Evolutionary conservation across 495 filamentous ascomycete genomes (phyloP), one percentile per base, ranked within the genome.

Genomic region (Sabuloglossum arenarium): DNA sequence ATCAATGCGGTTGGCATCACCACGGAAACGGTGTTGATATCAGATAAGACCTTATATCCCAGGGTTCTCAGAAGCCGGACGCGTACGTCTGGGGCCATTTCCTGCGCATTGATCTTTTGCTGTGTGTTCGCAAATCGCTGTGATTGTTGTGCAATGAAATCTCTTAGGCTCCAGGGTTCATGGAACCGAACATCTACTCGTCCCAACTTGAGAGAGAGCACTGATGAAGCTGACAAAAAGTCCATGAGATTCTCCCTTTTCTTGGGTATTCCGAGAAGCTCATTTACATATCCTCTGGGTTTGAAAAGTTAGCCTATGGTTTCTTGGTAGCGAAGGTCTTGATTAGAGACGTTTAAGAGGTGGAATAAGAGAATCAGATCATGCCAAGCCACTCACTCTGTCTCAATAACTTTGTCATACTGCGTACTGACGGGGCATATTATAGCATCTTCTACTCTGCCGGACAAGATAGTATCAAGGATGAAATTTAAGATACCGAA

Each of bases 361-460:
- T n/a, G n/a, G n/a, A n/a, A n/a, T n/a, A n/a, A n/a, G n/a, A n/a
- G n/a, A n/a, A n/a, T n/a, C n/a, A 27, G 47, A 14, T 14, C 5
- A 27, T 25, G 19, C 21, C 23, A 14, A 27, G 28, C 14, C n/a
- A 46, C 72, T 58, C 70, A 77, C 69, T 96, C 90, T 8, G 89
- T 95, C 66, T 98, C 91, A 50, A 98, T 86, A 51, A 98, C 91
- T 62, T 96, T 98, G 74, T 98, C 91, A 65, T 98, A 98, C 63
- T 97, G 91, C 1, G 88, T 94, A 65, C 85, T 90, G 29, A 98
- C 91, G 2, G 90, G 90, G 61, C 88, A 94, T 46, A 98, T 82
- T 28, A 93, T 84, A 16, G 86, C 84, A 66, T 98, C 91, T 56
- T 90, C 73, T 1, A 94, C 85, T 0, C 87, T 75, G n/a, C 90